These are phyloP conservation scores for Phytopythium boreale DNA, from an alignment of 352 stramenopile genomes.

Conservation along the genomic window DNA sequence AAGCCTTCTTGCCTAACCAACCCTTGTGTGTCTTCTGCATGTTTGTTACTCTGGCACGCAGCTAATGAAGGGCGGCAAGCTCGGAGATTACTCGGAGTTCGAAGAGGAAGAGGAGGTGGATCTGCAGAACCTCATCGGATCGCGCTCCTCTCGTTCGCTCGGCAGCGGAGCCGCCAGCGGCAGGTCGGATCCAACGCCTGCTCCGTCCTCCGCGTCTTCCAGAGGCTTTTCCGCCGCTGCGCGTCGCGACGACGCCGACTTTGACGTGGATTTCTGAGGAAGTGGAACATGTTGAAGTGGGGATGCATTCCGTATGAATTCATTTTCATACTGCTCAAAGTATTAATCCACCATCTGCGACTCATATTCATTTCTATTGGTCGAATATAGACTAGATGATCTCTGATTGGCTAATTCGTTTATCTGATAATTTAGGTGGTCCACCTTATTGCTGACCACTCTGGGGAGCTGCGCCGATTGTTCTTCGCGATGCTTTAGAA, in stretches of 20 bases:
- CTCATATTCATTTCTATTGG: neutral
- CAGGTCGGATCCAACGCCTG: neutral
- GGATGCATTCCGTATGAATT: neutral
- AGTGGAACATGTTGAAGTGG: neutral
- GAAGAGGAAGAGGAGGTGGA: constrained; percentile 78
- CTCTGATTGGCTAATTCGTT: neutral
- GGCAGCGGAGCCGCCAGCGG: neutral
- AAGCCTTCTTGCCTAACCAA: neutral
- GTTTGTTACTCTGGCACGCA: constrained; percentile 12
- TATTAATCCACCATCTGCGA: neutral
- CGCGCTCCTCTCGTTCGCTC: constrained; percentile 4
- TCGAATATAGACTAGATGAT: neutral
- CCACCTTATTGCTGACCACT: neutral
- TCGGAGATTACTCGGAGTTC: constrained; percentile 78
- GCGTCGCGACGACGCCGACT: constrained; percentile 36
- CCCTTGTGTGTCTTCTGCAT: constrained; percentile 1
- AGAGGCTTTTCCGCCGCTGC: neutral
- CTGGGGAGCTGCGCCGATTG: neutral
- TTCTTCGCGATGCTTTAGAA: neutral
- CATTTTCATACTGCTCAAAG: neutral
- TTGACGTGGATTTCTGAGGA: constrained; percentile 56
- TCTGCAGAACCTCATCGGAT: constrained; percentile 71
- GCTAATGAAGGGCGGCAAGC: constrained; percentile 70
- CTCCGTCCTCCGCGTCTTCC: neutral
- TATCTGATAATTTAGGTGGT: neutral